Percentiles rank a stretch among this genome's conserved stretches.
These are phyloP conservation scores for Pelagophyceae sp. DNA, from an alignment of 352 stramenopile species.

Conservation along the genomic window DNA sequence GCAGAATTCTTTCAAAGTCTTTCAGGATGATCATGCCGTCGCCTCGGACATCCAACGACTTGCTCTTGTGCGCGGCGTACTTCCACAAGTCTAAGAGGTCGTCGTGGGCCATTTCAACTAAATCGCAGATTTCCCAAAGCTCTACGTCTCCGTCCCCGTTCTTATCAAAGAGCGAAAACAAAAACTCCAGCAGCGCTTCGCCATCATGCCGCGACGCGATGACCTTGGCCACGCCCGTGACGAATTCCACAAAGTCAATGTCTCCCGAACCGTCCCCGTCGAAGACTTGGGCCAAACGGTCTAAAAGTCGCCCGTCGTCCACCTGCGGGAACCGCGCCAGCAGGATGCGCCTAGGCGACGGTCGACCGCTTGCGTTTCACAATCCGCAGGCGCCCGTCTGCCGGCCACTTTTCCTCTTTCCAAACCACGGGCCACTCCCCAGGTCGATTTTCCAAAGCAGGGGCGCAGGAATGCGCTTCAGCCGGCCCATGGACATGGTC, in stretches of 20 bases:
- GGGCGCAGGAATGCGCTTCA: too few relatives aligned
- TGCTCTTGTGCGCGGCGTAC: not conserved
- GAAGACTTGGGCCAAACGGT: not conserved
- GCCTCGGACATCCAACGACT: not conserved
- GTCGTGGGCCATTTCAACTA: not conserved
- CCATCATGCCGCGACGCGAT: not conserved
- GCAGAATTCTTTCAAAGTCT: not conserved
- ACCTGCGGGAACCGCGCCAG: not conserved
- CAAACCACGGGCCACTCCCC: too few relatives aligned
- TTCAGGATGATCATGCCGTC: not conserved
- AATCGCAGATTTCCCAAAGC: not conserved
- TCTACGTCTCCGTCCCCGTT: not conserved
- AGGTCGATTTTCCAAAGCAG: too few relatives aligned
- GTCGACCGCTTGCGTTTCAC: too few relatives aligned
- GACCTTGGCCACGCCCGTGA: not conserved
- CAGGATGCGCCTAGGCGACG: too few relatives aligned
- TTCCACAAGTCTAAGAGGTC: not conserved
- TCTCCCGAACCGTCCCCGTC: not conserved
- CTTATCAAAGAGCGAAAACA: not conserved
- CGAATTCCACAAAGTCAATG: not conserved
- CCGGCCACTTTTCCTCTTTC: too few relatives aligned
- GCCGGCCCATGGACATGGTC: not conserved
- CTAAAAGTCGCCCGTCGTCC: not conserved
- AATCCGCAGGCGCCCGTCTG: too few relatives aligned
- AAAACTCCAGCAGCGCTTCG: not conserved